Base-by-base conservation (phyloP, 176 grass and related monocot species). In the Cocos nucifera region DNA sequence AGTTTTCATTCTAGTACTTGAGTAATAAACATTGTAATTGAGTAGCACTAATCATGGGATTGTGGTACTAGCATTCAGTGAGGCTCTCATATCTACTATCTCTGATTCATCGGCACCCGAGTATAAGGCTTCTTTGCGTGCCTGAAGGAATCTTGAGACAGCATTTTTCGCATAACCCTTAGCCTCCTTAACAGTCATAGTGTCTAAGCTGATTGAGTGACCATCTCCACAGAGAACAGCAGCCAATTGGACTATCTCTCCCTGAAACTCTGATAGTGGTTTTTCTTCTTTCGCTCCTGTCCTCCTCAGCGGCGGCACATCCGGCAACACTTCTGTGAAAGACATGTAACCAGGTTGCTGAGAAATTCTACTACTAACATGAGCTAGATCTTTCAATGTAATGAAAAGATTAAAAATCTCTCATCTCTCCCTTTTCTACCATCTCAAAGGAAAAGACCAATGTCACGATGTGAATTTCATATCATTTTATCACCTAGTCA, bases 191-290 rank as follows among this genome's bases (percentile, higher is more conserved):
- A 90, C 86, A 0, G 77, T 90, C 86, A 95, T 89, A 24, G 71
- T 30, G n/a, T 70, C 64, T 1, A 85, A 84, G 17, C 78, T 90
- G 8, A 74, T 82, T 32, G 90, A 49, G 74, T 87, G 85, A 71
- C 90, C 90, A 54, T 96, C 86, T 15, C 91, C 86, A 28, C 80
- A 90, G 17, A 96, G 54, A 56, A 90, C 71, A 17, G 80, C 75
- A 4, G 91, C 91, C 3, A 96, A 69, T 21, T 90, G 77, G 0
- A 87, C 69, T 10, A 96, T 59, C 66, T 90, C 91, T 0, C 66
- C 67, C 71, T 96, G 91, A 74, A 96, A 96, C 23, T 96, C 86
- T 0, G 86, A 90, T 28, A 96, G 77, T 73, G 65, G 84, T 12
- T 83, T 67, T 5, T 85, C 62, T 28, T 77, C 77, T 48, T 85